Evolutionary conservation across 345 rosid species (phyloP).

Genomic region (Erodium maritimum): DNA sequence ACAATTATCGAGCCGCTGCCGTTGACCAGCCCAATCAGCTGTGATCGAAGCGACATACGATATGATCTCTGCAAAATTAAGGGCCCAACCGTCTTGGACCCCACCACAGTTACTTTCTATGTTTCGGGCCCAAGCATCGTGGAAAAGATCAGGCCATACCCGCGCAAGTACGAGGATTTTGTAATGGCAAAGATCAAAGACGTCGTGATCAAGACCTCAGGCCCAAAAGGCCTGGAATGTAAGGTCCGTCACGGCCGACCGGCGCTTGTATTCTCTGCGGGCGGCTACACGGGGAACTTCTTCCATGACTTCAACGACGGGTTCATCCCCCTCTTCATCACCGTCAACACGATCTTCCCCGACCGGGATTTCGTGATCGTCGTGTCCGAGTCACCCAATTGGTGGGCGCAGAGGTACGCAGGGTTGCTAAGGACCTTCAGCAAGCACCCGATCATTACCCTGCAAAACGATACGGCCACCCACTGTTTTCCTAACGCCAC

Average conservation of each 20-base stretch:
- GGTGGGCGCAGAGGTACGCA: conserved; percentile 52
- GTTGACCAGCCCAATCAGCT: conserved; percentile 12
- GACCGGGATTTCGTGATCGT: conserved; percentile 37
- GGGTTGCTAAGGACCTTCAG: conserved; percentile 28
- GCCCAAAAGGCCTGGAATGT: conserved; percentile 14
- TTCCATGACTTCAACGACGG: conserved; percentile 60
- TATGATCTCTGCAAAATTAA: conserved; percentile 29
- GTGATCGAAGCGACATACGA: conserved; percentile 19
- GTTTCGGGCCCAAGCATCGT: conserved; percentile 4
- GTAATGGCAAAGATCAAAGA: conserved; percentile 27
- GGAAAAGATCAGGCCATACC: conserved; percentile 25
- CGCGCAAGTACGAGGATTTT: conserved; percentile 21
- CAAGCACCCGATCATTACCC: conserved; percentile 32
- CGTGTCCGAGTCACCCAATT: conserved; percentile 22
- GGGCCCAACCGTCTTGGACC: conserved; percentile 23
- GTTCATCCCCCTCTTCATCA: conserved; percentile 54
- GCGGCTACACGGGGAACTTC: conserved; percentile 60
- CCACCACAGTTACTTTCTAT: conserved; percentile 17
- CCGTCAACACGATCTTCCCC: conserved; percentile 23
- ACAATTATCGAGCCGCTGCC: not conserved
- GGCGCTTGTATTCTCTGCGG: conserved; percentile 43
- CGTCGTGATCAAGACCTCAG: conserved; percentile 14
- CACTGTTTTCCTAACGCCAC: conserved; percentile 39
- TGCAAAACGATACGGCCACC: conserved; percentile 25
- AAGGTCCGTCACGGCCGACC: conserved; percentile 21